Evolutionary conservation across 305 asterid species (phyloP).

Genomic region (Vinca major): DNA sequence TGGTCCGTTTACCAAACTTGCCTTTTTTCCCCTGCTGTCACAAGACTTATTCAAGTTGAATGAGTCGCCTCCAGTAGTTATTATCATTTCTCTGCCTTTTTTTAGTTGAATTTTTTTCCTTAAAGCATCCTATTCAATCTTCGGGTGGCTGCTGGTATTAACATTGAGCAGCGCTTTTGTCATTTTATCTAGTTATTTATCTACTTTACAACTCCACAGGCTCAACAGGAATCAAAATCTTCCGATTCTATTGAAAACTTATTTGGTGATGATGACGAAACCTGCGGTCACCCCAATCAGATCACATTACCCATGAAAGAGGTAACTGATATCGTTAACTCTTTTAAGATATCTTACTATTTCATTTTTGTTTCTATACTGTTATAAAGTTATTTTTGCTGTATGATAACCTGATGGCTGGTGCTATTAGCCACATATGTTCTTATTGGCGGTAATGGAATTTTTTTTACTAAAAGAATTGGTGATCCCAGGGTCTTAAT

Average conservation of each 20-base stretch:
- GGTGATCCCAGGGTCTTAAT: background rate
- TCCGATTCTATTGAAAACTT: conserved; percentile 46
- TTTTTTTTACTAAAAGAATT: background rate
- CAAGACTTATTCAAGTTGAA: too few relatives aligned
- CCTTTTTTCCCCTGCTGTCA: too few relatives aligned
- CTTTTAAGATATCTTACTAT: background rate
- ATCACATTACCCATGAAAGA: conserved; percentile 37
- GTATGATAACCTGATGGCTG: background rate
- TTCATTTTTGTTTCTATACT: background rate
- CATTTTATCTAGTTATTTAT: background rate
- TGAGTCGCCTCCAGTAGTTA: too few relatives aligned
- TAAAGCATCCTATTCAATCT: too few relatives aligned
- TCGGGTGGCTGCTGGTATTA: too few relatives aligned
- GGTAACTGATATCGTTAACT: conserved; percentile 31
- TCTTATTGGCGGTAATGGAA: background rate
- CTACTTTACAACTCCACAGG: conserved; percentile 29
- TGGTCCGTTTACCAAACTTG: too few relatives aligned
- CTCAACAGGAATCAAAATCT: conserved; percentile 35
- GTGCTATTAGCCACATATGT: background rate
- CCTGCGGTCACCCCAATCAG: conserved; percentile 20
- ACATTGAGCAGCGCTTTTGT: background rate
- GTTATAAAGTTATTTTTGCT: background rate
- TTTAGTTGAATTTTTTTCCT: too few relatives aligned
- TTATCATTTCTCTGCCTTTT: too few relatives aligned
- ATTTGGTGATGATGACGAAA: conserved; percentile 31